Percentiles rank a stretch among this genome's conserved stretches.
Conservation (phyloP, 2,329 filamentous ascomycete species). For the Aspergillus tamarii region DNA sequence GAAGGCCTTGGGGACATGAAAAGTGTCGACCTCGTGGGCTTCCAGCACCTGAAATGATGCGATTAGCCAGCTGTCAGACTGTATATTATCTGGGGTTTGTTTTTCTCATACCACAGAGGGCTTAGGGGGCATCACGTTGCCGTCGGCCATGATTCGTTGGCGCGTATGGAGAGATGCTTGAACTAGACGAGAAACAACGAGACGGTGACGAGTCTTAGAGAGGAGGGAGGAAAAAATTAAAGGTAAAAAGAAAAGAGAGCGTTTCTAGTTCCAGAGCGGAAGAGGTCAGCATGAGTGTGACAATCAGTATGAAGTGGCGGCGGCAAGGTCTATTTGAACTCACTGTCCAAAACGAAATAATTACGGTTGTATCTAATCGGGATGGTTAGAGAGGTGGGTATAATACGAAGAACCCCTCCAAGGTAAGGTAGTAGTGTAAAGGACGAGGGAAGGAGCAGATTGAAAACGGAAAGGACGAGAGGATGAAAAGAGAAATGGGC, state of each 20-base stretch:
- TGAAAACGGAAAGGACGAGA: constrained; percentile 14
- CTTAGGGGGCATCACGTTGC: constrained; percentile 36
- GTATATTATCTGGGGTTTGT: neutral
- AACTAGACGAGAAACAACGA: neutral
- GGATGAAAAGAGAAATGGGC: constrained; percentile 12
- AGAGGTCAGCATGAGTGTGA: neutral
- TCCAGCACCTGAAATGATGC: constrained; percentile 43
- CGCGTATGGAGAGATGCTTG: constrained; percentile 1
- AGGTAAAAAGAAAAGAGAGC: neutral
- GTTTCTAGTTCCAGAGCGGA: neutral
- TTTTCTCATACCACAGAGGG: constrained; percentile 41
- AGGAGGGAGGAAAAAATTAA: neutral
- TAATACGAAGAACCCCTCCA: constrained; percentile 1
- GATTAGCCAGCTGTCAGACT: constrained; percentile 18
- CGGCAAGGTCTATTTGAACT: neutral
- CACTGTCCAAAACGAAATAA: neutral
- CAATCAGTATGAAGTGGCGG: constrained; percentile 1
- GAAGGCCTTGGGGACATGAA: constrained; percentile 62
- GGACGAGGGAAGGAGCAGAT: constrained; percentile 6
- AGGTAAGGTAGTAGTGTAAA: neutral
- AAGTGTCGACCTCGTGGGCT: constrained; percentile 53
- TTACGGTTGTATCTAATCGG: neutral
- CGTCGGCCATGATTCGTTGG: constrained; percentile 42
- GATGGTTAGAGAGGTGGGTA: neutral
- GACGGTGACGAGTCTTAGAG: neutral